These are phyloP conservation scores for Mortierella sp. DNA, from an alignment of 371 early-diverging fungal genomes.

Conservation along the genomic window DNA sequence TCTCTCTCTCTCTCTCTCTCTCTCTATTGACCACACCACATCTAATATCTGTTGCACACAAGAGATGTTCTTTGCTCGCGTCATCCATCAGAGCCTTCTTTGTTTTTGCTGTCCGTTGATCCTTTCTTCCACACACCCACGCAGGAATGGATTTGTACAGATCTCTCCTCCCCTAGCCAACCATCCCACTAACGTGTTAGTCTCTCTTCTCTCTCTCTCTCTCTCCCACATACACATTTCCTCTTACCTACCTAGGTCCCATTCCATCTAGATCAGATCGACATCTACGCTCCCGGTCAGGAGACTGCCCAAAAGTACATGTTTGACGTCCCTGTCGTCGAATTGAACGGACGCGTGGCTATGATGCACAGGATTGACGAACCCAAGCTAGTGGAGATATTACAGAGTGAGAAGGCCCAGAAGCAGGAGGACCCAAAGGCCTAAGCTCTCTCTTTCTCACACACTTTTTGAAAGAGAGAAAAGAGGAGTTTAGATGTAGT, in stretches of 20 bases:
- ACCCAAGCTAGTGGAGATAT: conserved; percentile 42
- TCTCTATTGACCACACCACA: too few relatives aligned
- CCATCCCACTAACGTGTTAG: not conserved
- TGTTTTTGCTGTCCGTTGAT: not conserved
- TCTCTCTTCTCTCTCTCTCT: not conserved
- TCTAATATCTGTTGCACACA: too few relatives aligned
- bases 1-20: not conserved
- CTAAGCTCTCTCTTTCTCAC: not conserved
- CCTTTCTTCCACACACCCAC: not conserved
- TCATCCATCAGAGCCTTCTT: not conserved
- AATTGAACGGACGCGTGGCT: conserved; percentile 39
- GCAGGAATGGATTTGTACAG: too few relatives aligned
- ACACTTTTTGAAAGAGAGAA: not conserved
- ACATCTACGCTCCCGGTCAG: conserved; percentile 48
- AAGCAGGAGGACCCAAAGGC: not conserved
- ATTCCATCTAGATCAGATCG: conserved; percentile 44
- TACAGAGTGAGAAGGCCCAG: conserved; percentile 19
- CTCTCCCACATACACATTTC: too few relatives aligned
- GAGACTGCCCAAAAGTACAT: conserved; percentile 49
- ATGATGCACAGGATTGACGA: conserved; percentile 52
- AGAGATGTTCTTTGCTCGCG: not conserved
- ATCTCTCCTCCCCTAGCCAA: too few relatives aligned
- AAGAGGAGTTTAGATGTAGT: too few relatives aligned
- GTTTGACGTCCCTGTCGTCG: conserved; percentile 52
- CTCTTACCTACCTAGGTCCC: conserved; percentile 27